Evolutionary conservation across 768 basidiomycete genomes (phyloP), one percentile per base, ranked within the genome.

Genomic region (Pulveroboletus sp.): DNA sequence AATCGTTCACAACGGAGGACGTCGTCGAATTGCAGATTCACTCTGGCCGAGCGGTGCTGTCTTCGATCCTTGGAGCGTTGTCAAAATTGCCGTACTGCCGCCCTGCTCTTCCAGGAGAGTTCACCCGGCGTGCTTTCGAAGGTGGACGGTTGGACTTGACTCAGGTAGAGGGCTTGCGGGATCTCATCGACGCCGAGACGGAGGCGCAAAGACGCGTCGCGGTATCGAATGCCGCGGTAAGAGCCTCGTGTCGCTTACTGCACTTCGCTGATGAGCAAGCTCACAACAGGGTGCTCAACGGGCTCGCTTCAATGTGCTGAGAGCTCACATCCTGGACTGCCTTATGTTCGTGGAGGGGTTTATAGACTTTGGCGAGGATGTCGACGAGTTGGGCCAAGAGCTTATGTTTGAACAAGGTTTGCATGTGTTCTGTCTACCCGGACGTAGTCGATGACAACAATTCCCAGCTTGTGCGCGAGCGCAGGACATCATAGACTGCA

Each of bases 331-430:
- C 16, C 78, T 95, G 20, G 73, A 78, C 24, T 86, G 85, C 43
- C 77, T 92, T 19, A 83, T 93, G 11, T 77, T 83, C 53, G 74
- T 91, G 5, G 93, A 96, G 67, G 93, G 93, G 1, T 69, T 94
- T 17, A 93, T 96, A 46, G 93, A 95, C 65, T 96, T 94, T 66
- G 90, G 90, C 6, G 93, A 96, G 68, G 88, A 85, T 24, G 61
- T 69, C 13, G 93, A 94, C 60, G 88, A 90, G 30, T 79, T 94
- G 34, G 91, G 68, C 9, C 65, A 93, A 60, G 86, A 86, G n/a
- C 83, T 77, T 9, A 82, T 91, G 17, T 83, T 80, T 55, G 83
- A 83, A 10, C 73, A 79, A 71, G 89, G 92, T 88, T 22, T 4
- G 59, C 49, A 27, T 41, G 17, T 17, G 16, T 3, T 27, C 34